Evolutionary conservation across 768 basidiomycete species (phyloP), one percentile per base, ranked within the genome.

Genomic region (Aureoboletus auriporus): DNA sequence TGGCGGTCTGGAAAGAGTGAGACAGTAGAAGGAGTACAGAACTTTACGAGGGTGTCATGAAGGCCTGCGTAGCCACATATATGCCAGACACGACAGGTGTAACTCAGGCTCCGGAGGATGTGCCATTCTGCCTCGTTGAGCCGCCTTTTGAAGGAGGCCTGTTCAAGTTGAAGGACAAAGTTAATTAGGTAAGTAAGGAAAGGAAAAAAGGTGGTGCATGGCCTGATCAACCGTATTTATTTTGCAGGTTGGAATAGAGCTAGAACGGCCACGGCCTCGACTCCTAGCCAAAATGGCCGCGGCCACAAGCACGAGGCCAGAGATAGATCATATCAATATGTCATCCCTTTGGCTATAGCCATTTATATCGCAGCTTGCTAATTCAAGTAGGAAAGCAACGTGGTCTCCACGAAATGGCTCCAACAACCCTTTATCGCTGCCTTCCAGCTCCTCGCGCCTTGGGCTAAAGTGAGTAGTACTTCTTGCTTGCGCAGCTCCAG

Each of bases 301-400:
- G 46, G 30, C 36, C 49, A 27, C 20, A 41, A 31, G 20, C 46
- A 39, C 48, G 45, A 20, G 39, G 37, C 47, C 12, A 38, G 43
- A 5, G 51, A 58, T 55, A 45, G 46, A 56, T 51, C 45, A 45
- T 49, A 60, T 59, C 60, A 42, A 59, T 61, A 46, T 51, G 35
- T 42, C 29, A 28, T 38, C 33, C n/a, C n/a, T n/a, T n/a, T n/a
- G n/a, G n/a, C 44, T 30, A 17, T 9, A 17, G 33, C 34, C 39
- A 42, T 45, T 37, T 40, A 49, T 52, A 55, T 55, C 48, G 41
- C 29, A 16, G 33, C 44, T 51, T 60, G 12, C 59, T 53, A 62
- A 52, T 59, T 62, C 51, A 33, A 60, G 59, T 55, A 61, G 20
- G 61, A 47, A 51, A n/a, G 47, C 60, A 60, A 61, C 57, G 60